Base-by-base conservation (phyloP, 768 basidiomycete species). In the Phylloporus rhodoxanthus region DNA sequence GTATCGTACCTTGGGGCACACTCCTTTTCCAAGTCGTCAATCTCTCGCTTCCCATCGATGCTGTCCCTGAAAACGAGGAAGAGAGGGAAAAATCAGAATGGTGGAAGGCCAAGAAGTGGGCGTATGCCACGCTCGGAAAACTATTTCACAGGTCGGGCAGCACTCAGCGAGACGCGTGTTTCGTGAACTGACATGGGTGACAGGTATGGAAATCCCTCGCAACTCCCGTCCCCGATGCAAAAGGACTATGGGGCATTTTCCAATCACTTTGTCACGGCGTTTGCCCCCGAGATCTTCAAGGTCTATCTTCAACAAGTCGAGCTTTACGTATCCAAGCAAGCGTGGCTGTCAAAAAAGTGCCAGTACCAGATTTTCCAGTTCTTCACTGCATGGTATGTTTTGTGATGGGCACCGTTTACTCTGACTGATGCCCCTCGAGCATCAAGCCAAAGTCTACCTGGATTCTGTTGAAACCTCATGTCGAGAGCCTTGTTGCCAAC, bases 61-160 rank as follows among this genome's bases (percentile, higher is more conserved):
- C 74, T 19, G 76, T 91, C 0, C 84, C 87, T 2, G 79, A 76
- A 25, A 81, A 87, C 49, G 78, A 82, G 53, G 86, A 91, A 5
- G 85, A 86, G 14, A 73, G 87, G 30, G 89, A 92, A 70, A 75
- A 74, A 41, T 79, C 75, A 40, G 86, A 89, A 58, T 95, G 92
- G 91, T 91, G 90, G 87, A 85, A 84, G 63, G 78, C 85, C 8
- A 94, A 94, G 71, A 95, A 95, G 63, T 94, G 91, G 92, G 88
- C 91, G 1, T 92, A 85, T 61, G 80, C 77, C n/a, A 81, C 81
- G 32, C 72, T 95, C 8, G 86, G 87, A 30, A 74, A 83, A 20
- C 71, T 92, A 14, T 92, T 92, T 76, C 85, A 86, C 59, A 76
- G 85, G 78, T 84, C 47, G 6, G 62, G 4, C 45, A 11, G 43